Evolutionary conservation across 495 filamentous ascomycete species (phyloP), one percentile per base, ranked within the genome.

Genomic region (Aspergillus mulundensis): DNA sequence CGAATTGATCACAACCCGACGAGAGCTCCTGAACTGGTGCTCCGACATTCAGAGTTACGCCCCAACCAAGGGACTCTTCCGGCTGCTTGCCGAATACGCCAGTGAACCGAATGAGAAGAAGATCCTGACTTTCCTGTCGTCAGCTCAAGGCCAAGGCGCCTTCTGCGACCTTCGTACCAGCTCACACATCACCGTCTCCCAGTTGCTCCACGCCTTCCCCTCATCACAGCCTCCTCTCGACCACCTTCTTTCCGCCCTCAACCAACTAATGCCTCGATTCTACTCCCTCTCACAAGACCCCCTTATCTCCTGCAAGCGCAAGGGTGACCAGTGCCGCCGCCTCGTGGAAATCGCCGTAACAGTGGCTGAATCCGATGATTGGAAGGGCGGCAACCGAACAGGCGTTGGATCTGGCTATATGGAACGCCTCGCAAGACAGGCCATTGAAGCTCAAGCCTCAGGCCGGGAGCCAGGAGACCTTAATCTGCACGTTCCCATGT

Each of bases 281-380:
- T 98, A 98, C 75, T 97, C 94, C 20, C 83, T 98, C 14, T 96
- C 92, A 41, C 95, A 95, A 68, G 94, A 98, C 68, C 94, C 94
- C 0, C 88, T 92, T 57, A 80, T 93, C 61, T 92, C 89, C 3
- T 88, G 84, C 61, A 79, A 78, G 50, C 79, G 77, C 19, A 81
- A 82, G 57, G 87, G 84, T 57, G 78, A 80, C 18, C 83, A 87
- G 61, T 79, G 84, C 67, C 88, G 88, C 61, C 90, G 94, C 16
- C 73, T 96, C 55, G 86, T 97, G 63, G 94, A 98, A 75, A 85
- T 97, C 44, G 94, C 94, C 53, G 94, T 98, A 59, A 91, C 90
- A 25, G 85, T 97, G 50, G 95, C 97, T 68, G 90, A 96, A 65
- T 87, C 84, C 14, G 63, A 80, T 20, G 87, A 96, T 67, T 97